Evolutionary conservation across 768 basidiomycete species (phyloP).

Genomic region (Lepiota venenata): DNA sequence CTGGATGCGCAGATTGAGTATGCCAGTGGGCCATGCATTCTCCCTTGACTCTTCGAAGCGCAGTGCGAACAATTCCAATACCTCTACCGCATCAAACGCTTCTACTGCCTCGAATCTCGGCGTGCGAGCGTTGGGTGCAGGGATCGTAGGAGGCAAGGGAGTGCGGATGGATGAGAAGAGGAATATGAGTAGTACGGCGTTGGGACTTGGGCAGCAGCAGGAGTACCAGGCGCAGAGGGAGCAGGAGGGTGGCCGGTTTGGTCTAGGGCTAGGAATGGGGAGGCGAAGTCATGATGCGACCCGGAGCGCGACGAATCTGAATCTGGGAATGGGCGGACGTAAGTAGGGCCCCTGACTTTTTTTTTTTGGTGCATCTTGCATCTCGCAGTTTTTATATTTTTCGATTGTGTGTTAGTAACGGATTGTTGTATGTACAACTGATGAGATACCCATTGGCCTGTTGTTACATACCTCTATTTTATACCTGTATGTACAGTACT

Average conservation of each 20-base stretch:
- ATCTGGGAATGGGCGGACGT: constrained; percentile 14
- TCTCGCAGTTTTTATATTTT: too few relatives aligned
- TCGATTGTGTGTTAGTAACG: too few relatives aligned
- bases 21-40: constrained; percentile 65
- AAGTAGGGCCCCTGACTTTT: neutral
- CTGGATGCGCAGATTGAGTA: constrained; percentile 77
- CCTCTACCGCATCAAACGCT: constrained; percentile 24
- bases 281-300: constrained; percentile 42
- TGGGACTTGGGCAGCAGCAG: constrained; percentile 20
- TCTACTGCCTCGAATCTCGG: constrained; percentile 12
- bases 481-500: too few relatives aligned
- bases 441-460: too few relatives aligned
- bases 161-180: constrained; percentile 46
- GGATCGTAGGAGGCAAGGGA: constrained; percentile 24
- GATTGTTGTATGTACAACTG: too few relatives aligned
- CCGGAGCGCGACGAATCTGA: constrained; percentile 51
- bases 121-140: constrained; percentile 4
- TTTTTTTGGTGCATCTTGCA: too few relatives aligned
- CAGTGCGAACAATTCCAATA: constrained; percentile 22
- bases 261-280: constrained; percentile 18
- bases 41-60: constrained; percentile 50
- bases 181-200: constrained; percentile 41
- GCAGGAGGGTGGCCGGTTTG: constrained; percentile 47
- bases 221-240: constrained; percentile 17
- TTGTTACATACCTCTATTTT: too few relatives aligned